phyloP scores from a whole-genome alignment of 768 basidiomycete genomes.

The Neoboletus brunneissimus region DNA sequence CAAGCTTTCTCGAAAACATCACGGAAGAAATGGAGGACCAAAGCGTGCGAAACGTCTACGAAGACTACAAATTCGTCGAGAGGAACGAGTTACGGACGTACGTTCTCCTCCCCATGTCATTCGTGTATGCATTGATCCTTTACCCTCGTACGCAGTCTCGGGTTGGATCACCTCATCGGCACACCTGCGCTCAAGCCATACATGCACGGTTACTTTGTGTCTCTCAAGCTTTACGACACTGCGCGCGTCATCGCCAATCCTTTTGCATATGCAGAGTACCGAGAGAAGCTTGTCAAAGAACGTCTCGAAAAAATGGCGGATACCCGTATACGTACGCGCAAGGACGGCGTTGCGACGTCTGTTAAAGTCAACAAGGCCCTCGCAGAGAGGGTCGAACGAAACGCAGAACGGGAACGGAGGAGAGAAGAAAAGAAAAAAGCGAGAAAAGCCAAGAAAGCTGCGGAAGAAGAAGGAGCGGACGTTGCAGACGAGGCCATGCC shows the following conservation, averaged over 20 bases:
- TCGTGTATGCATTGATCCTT: background rate
- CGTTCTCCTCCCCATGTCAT: conserved; percentile 31
- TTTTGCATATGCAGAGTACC: conserved; percentile 91
- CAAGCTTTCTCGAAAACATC: conserved; percentile 95
- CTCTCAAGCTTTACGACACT: conserved; percentile 92
- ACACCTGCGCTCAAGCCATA: conserved; percentile 96
- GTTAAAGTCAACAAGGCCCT: conserved; percentile 67
- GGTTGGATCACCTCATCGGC: conserved; percentile 92
- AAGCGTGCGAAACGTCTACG: conserved; percentile 73
- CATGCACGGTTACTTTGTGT: conserved; percentile 99
- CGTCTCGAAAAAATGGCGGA: conserved; percentile 94
- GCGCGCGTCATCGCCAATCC: conserved; percentile 96
- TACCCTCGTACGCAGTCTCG: conserved; percentile 53
- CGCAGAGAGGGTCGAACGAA: conserved; percentile 73
- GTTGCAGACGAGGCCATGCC: conserved; percentile 34
- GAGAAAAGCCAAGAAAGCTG: conserved; percentile 40
- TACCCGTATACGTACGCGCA: conserved; percentile 81
- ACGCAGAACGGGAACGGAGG: conserved; percentile 52
- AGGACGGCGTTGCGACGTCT: conserved; percentile 39
- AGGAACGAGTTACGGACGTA: conserved; percentile 80
- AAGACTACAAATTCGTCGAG: conserved; percentile 98
- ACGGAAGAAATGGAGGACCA: conserved; percentile 98
- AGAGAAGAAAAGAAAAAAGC: conserved; percentile 53
- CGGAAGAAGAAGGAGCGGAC: conserved; percentile 33
- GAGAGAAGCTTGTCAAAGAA: conserved; percentile 81